These are phyloP conservation scores for Neofusicoccum ribis DNA, from an alignment of 2,329 filamentous ascomycete genomes.

Conservation along the genomic window DNA sequence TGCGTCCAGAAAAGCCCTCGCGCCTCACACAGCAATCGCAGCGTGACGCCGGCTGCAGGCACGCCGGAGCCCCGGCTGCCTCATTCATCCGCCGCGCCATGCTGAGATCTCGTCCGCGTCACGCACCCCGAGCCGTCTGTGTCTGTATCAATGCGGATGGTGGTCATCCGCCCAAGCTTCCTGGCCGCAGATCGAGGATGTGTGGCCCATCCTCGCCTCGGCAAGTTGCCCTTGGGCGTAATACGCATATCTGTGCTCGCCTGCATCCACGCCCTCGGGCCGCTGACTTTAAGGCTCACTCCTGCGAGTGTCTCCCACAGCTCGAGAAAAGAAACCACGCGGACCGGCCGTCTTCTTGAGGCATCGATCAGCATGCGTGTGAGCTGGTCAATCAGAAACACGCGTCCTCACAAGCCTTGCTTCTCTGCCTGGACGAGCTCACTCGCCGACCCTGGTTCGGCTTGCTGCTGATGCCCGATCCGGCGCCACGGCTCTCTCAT, in stretches of 20 bases:
- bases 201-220: too few species aligned
- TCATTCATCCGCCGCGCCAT: neutral
- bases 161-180: neutral
- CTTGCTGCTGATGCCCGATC: neutral
- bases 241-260: neutral
- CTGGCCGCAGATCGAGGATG: neutral
- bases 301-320: too few species aligned
- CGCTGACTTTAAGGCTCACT: neutral
- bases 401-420: neutral
- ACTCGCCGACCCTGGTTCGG: neutral
- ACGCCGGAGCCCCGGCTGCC: neutral
- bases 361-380: neutral
- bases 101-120: neutral
- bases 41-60: slow-evolving; percentile 5
- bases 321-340: neutral
- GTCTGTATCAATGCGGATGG: neutral
- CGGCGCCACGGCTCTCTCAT: too few species aligned
- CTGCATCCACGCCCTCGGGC: neutral
- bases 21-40: neutral
- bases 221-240: neutral
- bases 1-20: neutral
- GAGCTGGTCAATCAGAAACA: neutral
- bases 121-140: neutral
- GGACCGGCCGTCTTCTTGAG: too few species aligned
- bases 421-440: neutral